phyloP scores from a whole-genome alignment of 345 rosid species.

The Psidium guajava region DNA sequence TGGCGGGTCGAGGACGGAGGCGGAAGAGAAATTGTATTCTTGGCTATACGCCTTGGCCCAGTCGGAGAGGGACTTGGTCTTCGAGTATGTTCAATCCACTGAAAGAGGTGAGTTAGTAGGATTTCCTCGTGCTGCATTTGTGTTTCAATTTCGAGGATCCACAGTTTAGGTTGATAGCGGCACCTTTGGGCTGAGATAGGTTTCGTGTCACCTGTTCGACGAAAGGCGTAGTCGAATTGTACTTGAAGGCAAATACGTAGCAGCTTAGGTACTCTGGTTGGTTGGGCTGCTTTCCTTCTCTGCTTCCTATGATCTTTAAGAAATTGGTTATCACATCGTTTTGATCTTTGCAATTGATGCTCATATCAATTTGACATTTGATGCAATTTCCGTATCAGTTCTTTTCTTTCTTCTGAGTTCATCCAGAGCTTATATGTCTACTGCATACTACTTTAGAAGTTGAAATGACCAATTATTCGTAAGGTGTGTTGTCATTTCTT shows the following conservation, averaged over 20 bases:
- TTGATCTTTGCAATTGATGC: background rate
- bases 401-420: background rate
- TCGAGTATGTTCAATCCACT: slow-evolving; percentile 59
- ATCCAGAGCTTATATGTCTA: background rate
- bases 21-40: slow-evolving; percentile 54
- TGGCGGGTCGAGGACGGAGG: slow-evolving; percentile 48
- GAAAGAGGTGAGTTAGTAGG: slow-evolving; percentile 39
- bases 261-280: background rate
- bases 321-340: background rate
- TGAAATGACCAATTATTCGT: background rate
- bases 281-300: background rate
- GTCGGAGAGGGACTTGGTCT: slow-evolving; percentile 39
- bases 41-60: slow-evolving; percentile 53
- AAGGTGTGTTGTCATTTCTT: background rate
- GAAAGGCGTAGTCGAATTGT: background rate
- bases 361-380: background rate
- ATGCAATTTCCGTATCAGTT: background rate
- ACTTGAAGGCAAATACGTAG: background rate
- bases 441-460: background rate
- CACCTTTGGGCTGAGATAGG: background rate
- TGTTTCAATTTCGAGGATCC: background rate
- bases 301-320: background rate
- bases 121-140: background rate
- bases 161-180: background rate
- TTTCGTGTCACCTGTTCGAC: background rate